phyloP scores from a whole-genome alignment of 805 yeast genomes.

The Wickerhamiella hasegawae region DNA sequence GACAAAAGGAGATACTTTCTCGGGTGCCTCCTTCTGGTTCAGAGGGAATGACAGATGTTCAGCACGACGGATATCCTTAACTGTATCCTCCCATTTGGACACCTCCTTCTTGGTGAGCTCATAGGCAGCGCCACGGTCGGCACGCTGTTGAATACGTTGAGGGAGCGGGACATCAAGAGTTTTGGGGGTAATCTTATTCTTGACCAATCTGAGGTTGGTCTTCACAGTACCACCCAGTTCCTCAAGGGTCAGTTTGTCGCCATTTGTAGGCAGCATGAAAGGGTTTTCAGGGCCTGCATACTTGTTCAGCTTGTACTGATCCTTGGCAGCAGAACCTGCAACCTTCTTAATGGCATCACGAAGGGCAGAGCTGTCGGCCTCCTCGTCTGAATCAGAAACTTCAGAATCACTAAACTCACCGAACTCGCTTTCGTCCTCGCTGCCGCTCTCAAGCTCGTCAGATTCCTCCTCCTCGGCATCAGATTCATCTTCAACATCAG shows the following conservation, averaged over 20 bases:
- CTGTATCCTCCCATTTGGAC: constrained; percentile 74
- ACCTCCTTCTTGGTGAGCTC: constrained; percentile 79
- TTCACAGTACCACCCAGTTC: constrained; percentile 45
- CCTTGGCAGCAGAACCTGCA: constrained; percentile 6
- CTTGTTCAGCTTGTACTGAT: constrained; percentile 12
- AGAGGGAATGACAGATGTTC: constrained; percentile 73
- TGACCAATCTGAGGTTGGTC: constrained; percentile 6
- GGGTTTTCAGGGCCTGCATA: constrained; percentile 23
- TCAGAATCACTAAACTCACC: not conserved
- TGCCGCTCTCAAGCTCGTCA: constrained; percentile 6
- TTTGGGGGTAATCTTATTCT: constrained; percentile 16
- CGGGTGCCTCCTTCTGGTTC: constrained; percentile 28
- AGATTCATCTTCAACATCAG: not conserved
- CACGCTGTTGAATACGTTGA: constrained; percentile 64
- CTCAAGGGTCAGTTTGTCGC: constrained; percentile 50
- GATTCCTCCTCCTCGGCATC: not conserved
- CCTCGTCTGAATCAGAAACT: constrained; percentile 10
- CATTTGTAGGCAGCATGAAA: constrained; percentile 20
- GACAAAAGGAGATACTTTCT: constrained; percentile 39
- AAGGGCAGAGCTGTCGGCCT: constrained; percentile 18
- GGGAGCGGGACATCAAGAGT: constrained; percentile 73
- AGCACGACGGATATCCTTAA: constrained; percentile 63
- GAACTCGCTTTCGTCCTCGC: constrained; percentile 7
- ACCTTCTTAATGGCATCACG: not conserved
- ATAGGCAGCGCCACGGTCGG: constrained; percentile 80